These are phyloP conservation scores for Volvox africanus DNA, from an alignment of 139 green algal species.

Conservation along the genomic window DNA sequence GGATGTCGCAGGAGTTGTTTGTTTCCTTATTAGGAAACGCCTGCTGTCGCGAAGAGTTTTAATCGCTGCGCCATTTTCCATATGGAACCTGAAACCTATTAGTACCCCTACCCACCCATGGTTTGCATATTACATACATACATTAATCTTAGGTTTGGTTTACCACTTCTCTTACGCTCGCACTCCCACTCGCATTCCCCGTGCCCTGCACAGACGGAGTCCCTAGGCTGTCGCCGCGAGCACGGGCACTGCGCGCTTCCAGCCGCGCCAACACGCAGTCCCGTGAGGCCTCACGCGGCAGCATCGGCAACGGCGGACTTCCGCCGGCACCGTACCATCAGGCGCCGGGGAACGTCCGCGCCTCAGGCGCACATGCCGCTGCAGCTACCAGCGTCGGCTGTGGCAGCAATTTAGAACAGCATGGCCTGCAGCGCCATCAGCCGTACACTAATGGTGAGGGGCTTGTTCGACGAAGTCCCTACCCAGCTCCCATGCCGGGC, in stretches of 20 bases:
- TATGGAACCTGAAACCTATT: too few species aligned
- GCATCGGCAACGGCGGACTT: not conserved
- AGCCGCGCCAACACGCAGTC: not conserved
- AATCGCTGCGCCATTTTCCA: too few species aligned
- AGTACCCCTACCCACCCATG: too few species aligned
- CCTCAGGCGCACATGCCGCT: not conserved
- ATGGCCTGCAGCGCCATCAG: not conserved
- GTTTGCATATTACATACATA: too few species aligned
- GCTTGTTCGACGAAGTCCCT: not conserved
- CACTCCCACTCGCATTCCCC: not conserved
- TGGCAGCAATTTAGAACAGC: not conserved
- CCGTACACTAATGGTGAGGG: not conserved
- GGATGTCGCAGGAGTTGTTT: too few species aligned
- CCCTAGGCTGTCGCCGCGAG: conserved; percentile 45
- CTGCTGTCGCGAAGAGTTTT: too few species aligned
- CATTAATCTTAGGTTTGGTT: too few species aligned
- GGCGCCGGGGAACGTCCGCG: not conserved
- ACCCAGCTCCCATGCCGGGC: not conserved
- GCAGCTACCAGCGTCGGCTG: not conserved
- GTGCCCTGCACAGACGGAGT: conserved; percentile 21
- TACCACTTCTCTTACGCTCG: too few species aligned
- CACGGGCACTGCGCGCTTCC: not conserved
- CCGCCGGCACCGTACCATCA: not conserved
- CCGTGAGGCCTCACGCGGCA: not conserved
- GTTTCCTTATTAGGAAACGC: too few species aligned